These are phyloP conservation scores for Xylaria sp. DNA, from an alignment of 2,329 filamentous ascomycete genomes.

Conservation along the genomic window DNA sequence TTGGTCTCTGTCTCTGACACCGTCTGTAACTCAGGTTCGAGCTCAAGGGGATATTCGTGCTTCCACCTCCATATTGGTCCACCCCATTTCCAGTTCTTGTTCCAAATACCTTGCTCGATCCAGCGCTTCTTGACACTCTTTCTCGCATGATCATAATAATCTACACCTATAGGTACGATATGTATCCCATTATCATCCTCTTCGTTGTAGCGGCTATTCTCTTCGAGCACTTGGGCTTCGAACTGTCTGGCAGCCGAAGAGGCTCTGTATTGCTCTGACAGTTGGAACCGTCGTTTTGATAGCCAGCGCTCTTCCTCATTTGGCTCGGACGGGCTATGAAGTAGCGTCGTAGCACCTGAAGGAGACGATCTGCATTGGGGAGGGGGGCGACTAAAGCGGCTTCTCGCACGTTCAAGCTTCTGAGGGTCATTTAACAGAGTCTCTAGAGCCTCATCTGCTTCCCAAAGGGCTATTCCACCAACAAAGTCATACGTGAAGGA, in stretches of 20 bases:
- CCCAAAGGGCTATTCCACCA: neutral
- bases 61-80: slow-evolving; percentile 23
- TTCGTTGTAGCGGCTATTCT: neutral
- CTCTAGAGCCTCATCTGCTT: neutral
- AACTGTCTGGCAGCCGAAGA: slow-evolving; percentile 11
- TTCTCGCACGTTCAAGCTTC: slow-evolving; percentile 19
- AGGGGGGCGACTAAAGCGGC: slow-evolving; percentile 20
- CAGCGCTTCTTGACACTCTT: slow-evolving; percentile 34
- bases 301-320: neutral
- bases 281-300: neutral
- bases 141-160: neutral
- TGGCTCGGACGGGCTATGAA: neutral
- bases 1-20: neutral
- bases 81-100: slow-evolving; percentile 31
- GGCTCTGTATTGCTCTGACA: neutral
- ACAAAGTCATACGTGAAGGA: neutral
- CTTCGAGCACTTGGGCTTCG: slow-evolving; percentile 3
- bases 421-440: slow-evolving; percentile 6
- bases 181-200: neutral
- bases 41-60: slow-evolving; percentile 27
- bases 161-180: neutral
- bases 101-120: slow-evolving; percentile 42
- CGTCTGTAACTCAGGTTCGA: neutral
- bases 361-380: slow-evolving; percentile 8
- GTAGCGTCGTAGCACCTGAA: slow-evolving; percentile 13